Evolutionary conservation across 768 basidiomycete genomes (phyloP), one percentile per base, ranked within the genome.

Genomic region (Russula compacta): DNA sequence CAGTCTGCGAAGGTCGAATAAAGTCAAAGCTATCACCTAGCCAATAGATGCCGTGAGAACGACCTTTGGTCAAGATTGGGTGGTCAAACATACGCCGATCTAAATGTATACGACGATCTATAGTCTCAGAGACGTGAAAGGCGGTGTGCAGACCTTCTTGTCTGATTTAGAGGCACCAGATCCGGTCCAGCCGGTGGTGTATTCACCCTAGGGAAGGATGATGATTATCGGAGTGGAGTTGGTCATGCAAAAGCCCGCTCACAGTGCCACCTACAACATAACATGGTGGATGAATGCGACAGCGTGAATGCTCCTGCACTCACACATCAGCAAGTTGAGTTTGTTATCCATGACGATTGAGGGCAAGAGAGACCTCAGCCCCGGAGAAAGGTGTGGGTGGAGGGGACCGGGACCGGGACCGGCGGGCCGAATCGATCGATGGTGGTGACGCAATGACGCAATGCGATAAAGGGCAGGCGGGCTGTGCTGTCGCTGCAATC

Each of bases 131-230:
- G 21, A 43, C 51, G n/a, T 43, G 33, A n/a, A 48, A 17, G 2
- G 7, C 14, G 39, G 19, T 35, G 21, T 12, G 59, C 76, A 57
- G 59, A 88, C 91, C 81, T 93, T 97, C 76, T 95, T 95, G 76
- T 95, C 94, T 6, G 92, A 95, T 69, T 86, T 91, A 15, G 92
- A 95, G 46, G 89, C 91, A n/a, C 93, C 93, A 40, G 87, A 83
- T 12, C 84, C 85, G 10, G 90, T 92, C 89, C 90, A 95, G 71
- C 94, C 93, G 54, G 93, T 95, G 64, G 93, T 95, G 71, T 95
- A 95, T 77, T 95, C 91, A 46, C 90, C 89, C 84, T 82, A 56
- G 29, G 40, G 44, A 49, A 29, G 6, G 12, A 15, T 32, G 19
- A 35, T 39, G 8, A 44, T 40, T 29, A 51, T 32, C 46, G 43